phyloP scores from a whole-genome alignment of 78 protist species.

The Goniomonas avonlea region DNA sequence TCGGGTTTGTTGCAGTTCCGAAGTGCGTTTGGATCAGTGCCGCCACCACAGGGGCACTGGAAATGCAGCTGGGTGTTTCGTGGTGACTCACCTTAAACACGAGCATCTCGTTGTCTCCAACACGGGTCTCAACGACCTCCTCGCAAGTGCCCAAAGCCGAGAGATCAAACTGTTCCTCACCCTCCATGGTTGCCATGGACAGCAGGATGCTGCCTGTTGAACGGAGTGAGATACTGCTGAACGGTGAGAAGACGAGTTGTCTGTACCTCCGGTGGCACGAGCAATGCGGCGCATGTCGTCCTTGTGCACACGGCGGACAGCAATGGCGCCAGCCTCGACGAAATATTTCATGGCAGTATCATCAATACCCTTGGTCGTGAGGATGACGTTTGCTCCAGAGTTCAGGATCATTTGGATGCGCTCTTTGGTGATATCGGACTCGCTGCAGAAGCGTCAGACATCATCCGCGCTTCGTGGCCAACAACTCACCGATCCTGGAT shows the following conservation, averaged over 20 bases:
- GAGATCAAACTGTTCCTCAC: slow-evolving; percentile 84
- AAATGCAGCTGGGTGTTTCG: too few species aligned
- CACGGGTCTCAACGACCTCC: slow-evolving; percentile 66
- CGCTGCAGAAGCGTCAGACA: slow-evolving; percentile 85
- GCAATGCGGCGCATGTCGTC: slow-evolving; percentile 79
- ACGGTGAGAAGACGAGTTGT: too few species aligned
- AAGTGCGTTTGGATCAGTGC: too few species aligned
- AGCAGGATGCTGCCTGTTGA: slow-evolving; percentile 62
- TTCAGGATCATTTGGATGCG: slow-evolving; percentile 77
- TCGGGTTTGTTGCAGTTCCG: too few species aligned
- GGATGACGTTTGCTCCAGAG: slow-evolving; percentile 96
- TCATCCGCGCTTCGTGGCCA: slow-evolving; percentile 79
- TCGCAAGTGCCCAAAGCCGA: slow-evolving; percentile 66
- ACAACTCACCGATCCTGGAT: background rate
- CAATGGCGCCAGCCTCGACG: slow-evolving; percentile 91
- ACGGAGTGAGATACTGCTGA: too few species aligned
- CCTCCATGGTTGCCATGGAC: slow-evolving; percentile 86
- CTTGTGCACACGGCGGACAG: slow-evolving; percentile 78
- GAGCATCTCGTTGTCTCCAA: slow-evolving; percentile 82
- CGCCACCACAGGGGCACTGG: too few species aligned
- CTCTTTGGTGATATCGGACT: slow-evolving; percentile 65
- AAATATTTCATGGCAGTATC: slow-evolving; percentile 85
- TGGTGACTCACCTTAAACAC: too few species aligned
- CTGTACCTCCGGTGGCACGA: too few species aligned
- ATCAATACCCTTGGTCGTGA: slow-evolving; percentile 96